Conservation (phyloP, 2,329 filamentous ascomycete species). For the Fusarium succisae region DNA sequence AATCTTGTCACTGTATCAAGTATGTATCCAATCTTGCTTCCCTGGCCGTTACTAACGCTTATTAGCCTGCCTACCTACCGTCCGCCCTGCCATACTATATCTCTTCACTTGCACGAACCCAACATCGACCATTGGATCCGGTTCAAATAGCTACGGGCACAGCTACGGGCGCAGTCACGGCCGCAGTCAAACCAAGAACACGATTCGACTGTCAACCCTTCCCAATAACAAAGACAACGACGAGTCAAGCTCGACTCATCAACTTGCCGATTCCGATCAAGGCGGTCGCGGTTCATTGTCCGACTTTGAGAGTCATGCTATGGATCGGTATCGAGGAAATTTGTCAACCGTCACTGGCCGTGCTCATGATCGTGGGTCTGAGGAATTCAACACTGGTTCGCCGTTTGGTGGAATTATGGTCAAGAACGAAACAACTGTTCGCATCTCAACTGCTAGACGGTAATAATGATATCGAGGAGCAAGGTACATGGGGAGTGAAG, state of each 20-base stretch:
- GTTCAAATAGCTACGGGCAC: neutral
- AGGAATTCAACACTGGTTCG: neutral
- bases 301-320: slow-evolving; percentile 35
- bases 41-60: fast-evolving
- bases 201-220: slow-evolving; percentile 27
- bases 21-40: neutral
- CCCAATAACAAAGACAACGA: slow-evolving; percentile 27
- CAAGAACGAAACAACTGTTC: slow-evolving; percentile 36
- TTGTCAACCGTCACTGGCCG: slow-evolving; percentile 24
- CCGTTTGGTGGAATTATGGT: slow-evolving; percentile 34
- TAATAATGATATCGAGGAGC: neutral
- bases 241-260: slow-evolving; percentile 36
- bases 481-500: too few relatives aligned
- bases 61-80: slow-evolving; percentile 33
- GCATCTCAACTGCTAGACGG: slow-evolving; percentile 6
- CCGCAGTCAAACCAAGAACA: slow-evolving; percentile 35
- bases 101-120: slow-evolving; percentile 31
- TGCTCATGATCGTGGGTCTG: neutral
- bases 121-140: slow-evolving; percentile 18
- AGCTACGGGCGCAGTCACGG: slow-evolving; percentile 27
- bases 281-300: slow-evolving; percentile 10
- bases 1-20: slow-evolving; percentile 40
- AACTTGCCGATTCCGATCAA: slow-evolving; percentile 27
- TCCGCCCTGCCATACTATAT: slow-evolving; percentile 34
- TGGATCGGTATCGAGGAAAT: slow-evolving; percentile 28